These are phyloP conservation scores for Bjerkandera adusta DNA, from an alignment of 1,284 basidiomycete species.

Conservation along the genomic window DNA sequence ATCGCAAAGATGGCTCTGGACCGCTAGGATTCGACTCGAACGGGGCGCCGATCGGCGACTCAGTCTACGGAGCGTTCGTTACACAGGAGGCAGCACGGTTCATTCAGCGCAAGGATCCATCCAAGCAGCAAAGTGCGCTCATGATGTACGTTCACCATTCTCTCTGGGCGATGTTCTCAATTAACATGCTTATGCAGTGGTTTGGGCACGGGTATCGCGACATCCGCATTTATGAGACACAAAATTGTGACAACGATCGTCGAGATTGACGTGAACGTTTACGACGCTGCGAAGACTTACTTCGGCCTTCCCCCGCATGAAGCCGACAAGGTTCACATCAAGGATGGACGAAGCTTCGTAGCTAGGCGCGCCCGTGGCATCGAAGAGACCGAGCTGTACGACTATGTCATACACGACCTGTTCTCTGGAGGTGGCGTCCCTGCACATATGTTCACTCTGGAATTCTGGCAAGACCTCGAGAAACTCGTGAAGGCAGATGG, in stretches of 20 bases:
- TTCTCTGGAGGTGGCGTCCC: constrained; percentile 90
- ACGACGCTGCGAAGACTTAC: constrained; percentile 73
- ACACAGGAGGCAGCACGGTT: constrained; percentile 82
- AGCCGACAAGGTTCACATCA: constrained; percentile 57
- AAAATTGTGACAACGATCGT: constrained; percentile 68
- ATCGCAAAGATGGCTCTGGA: constrained; percentile 39
- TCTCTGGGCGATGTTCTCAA: not conserved
- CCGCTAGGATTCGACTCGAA: constrained; percentile 44
- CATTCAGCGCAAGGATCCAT: constrained; percentile 43
- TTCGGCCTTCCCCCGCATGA: constrained; percentile 74
- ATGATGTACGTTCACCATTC: constrained; percentile 56
- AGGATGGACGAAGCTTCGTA: constrained; percentile 59
- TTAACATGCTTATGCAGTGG: constrained; percentile 51
- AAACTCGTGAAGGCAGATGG: constrained; percentile 67
- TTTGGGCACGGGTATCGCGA: constrained; percentile 80
- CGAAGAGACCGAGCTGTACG: constrained; percentile 42
- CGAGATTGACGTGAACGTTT: constrained; percentile 88
- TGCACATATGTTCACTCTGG: constrained; percentile 73
- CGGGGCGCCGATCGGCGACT: constrained; percentile 62
- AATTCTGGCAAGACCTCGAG: constrained; percentile 79
- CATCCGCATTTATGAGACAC: constrained; percentile 69
- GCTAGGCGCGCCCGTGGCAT: not conserved
- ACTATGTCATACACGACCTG: constrained; percentile 86
- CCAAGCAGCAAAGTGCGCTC: constrained; percentile 50
- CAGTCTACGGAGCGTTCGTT: constrained; percentile 82